These are phyloP conservation scores for Nidularia sp. DNA, from an alignment of 768 basidiomycete genomes.

Conservation along the genomic window DNA sequence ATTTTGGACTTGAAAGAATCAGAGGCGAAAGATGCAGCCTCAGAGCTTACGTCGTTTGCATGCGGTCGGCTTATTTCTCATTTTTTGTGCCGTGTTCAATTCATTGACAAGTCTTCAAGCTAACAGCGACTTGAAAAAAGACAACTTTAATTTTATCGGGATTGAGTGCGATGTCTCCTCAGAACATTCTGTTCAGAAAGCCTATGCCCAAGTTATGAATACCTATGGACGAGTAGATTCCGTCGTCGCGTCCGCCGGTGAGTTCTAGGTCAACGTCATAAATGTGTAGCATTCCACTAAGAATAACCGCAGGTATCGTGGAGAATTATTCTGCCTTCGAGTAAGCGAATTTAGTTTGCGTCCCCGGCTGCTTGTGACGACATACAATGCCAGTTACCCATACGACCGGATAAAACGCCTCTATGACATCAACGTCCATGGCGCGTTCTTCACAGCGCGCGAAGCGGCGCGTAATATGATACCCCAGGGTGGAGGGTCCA, in stretches of 20 bases:
- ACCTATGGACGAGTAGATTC: conserved; percentile 72
- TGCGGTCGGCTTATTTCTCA: conserved; percentile 8
- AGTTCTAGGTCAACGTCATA: conserved; percentile 5
- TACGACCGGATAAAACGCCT: conserved; percentile 78
- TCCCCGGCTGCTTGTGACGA: background rate
- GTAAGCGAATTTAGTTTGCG: conserved; percentile 32
- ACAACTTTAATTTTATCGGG: conserved; percentile 66
- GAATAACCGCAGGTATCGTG: conserved; percentile 55
- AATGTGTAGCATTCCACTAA: background rate
- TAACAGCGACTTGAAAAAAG: conserved; percentile 49
- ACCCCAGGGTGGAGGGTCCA: conserved; percentile 69
- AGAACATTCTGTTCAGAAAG: conserved; percentile 72
- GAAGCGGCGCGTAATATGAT: conserved; percentile 95
- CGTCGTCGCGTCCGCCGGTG: conserved; percentile 87
- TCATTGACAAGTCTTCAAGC: conserved; percentile 18
- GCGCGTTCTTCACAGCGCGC: conserved; percentile 92
- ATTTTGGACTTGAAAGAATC: conserved; percentile 77
- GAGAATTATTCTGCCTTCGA: conserved; percentile 88
- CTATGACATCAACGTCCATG: conserved; percentile 93
- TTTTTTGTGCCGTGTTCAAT: background rate
- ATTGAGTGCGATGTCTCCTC: conserved; percentile 86
- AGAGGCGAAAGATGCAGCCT: conserved; percentile 64
- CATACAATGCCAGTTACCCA: conserved; percentile 58
- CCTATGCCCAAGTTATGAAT: conserved; percentile 61
- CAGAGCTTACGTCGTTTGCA: conserved; percentile 48